Evolutionary conservation across 2,329 filamentous ascomycete species (phyloP).

Genomic region (Aspergillus brasiliensis): DNA sequence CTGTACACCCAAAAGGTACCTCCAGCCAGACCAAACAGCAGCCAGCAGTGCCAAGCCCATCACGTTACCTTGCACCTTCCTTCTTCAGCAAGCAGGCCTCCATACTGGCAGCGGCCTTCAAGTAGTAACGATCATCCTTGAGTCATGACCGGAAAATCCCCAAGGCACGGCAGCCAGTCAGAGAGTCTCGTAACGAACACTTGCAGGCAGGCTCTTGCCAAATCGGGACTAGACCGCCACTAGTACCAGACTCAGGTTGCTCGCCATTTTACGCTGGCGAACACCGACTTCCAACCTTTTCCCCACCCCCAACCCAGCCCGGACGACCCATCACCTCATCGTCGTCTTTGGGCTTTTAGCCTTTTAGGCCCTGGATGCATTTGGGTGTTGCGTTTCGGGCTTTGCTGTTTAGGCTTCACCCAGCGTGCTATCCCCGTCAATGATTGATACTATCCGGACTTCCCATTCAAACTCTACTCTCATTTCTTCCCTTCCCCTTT

Average conservation of each 20-base stretch:
- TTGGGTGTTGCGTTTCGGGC: neutral
- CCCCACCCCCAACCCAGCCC: slow-evolving; percentile 8
- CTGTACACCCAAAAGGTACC: neutral
- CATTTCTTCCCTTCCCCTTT: neutral
- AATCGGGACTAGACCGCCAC: slow-evolving; percentile 2
- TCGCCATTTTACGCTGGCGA: slow-evolving; percentile 3
- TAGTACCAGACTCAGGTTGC: slow-evolving; percentile 8
- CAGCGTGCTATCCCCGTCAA: neutral
- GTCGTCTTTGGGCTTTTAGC: neutral
- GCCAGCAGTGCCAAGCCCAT: slow-evolving; percentile 1
- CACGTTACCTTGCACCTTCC: slow-evolving; percentile 12
- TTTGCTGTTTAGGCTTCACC: neutral
- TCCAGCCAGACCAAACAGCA: neutral
- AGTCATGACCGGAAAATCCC: slow-evolving; percentile 20
- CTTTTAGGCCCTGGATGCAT: neutral
- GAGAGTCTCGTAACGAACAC: slow-evolving; percentile 10
- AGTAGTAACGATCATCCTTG: slow-evolving; percentile 19
- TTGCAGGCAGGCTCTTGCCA: slow-evolving; percentile 15
- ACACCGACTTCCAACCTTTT: neutral
- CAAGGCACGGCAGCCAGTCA: slow-evolving; percentile 9
- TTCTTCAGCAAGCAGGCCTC: slow-evolving; percentile 2
- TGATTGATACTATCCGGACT: neutral
- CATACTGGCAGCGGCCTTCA: slow-evolving; percentile 5
- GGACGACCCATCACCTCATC: slow-evolving; percentile 8
- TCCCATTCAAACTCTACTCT: no score